Conservation (phyloP, 2,329 filamentous ascomycete species). For the Pestalotiopsis sp. region DNA sequence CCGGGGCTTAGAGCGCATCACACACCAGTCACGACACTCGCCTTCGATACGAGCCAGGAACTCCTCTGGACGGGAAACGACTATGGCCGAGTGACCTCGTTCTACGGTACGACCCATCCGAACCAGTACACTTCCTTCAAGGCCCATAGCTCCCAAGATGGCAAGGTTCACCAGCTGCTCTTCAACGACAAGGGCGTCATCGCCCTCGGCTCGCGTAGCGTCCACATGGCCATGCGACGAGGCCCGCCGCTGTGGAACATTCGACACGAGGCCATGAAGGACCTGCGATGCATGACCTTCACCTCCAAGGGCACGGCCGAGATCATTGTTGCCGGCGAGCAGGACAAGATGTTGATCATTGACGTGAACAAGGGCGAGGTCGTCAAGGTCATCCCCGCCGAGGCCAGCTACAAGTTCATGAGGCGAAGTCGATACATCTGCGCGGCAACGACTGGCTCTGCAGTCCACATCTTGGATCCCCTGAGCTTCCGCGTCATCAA, state of each 20-base stretch:
- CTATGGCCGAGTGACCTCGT: slow-evolving; percentile 86
- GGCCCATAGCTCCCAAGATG: slow-evolving; percentile 73
- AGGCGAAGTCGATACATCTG: slow-evolving; percentile 89
- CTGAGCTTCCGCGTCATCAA: slow-evolving; percentile 77
- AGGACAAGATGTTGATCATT: slow-evolving; percentile 81
- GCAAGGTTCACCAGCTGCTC: slow-evolving; percentile 82
- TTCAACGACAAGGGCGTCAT: slow-evolving; percentile 91
- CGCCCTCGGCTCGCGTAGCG: slow-evolving; percentile 77
- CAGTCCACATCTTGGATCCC: slow-evolving; percentile 84
- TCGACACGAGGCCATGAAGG: slow-evolving; percentile 75
- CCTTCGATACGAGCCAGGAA: slow-evolving; percentile 88
- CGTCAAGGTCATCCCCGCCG: slow-evolving; percentile 70
- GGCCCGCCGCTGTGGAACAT: slow-evolving; percentile 90
- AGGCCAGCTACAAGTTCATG: slow-evolving; percentile 87
- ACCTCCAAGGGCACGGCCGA: slow-evolving; percentile 83
- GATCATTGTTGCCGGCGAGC: slow-evolving; percentile 84
- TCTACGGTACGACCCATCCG: slow-evolving; percentile 76
- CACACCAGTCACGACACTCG: slow-evolving; percentile 76
- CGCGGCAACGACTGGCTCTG: slow-evolving; percentile 81
- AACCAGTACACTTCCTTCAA: slow-evolving; percentile 90
- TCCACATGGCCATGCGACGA: slow-evolving; percentile 86
- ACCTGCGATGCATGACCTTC: slow-evolving; percentile 93
- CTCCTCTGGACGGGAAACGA: slow-evolving; percentile 93
- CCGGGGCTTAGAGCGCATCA: slow-evolving; percentile 71
- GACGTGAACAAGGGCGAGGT: slow-evolving; percentile 73